Base-by-base conservation (phyloP, 2,329 filamentous ascomycete species). In the Fusarium chlamydosporum region DNA sequence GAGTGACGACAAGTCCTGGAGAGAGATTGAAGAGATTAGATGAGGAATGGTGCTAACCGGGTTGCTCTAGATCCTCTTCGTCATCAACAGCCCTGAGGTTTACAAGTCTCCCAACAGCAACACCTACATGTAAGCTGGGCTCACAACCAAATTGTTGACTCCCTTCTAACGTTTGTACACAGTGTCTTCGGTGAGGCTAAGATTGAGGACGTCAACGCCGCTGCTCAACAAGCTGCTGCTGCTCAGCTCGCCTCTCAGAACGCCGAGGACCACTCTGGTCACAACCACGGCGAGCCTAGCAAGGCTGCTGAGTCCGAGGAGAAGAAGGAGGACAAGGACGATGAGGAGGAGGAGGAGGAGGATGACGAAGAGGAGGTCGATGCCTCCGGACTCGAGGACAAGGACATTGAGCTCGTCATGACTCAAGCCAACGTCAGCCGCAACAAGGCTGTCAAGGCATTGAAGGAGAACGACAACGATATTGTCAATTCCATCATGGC, bases 401-500 rank as follows among this genome's bases (percentile, higher is more conserved):
- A 99, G 90, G 96, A 99, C 82, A 99, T 99, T 78, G 96, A 99
- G 84, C 89, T 99, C 62, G 96, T 99, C 82, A 97, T 98, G 93
- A 93, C 92, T 76, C 95, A 99, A 85, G 96, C 96, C 76, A 96
- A 87, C 78, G 96, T 99, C 77, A 97, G 93, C 76, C 89, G 96
- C 82, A 97, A 97, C 86, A 98, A 98, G 90, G 96, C 96, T 67
- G 89, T 99, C 86, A 99, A 98, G 86, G 96, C 96, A 59, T 88
- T 99, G 79, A 94, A 94, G 87, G 96, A 98, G 87, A 99, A 99
- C 81, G 95, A 98, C 85, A 97, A 98, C 79, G 96, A 99, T 81
- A 99, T 99, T 85, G 96, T 99, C 87, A 99, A 99, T 88, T 97
- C 96, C 76, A 99, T 99, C 86, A 99, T 99, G 96, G 94, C 95